A percentile compares a stretch with the other conserved stretches of the same genome.
These are phyloP conservation scores for Helotiales sp. DNA, from an alignment of 2,329 filamentous ascomycete genomes.

Conservation along the genomic window DNA sequence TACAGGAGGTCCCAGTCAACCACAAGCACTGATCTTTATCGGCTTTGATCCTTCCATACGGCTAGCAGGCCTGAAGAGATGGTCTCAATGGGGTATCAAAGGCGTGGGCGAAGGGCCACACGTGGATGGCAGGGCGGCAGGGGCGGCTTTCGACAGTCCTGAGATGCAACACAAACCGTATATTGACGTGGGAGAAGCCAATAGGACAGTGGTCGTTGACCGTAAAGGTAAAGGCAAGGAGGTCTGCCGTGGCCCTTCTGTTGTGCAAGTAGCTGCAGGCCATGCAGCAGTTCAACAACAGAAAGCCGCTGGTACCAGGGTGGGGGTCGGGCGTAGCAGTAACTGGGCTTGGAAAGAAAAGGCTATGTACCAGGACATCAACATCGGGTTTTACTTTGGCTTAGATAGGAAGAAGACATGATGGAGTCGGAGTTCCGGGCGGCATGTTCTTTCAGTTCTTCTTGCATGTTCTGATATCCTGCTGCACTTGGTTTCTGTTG, in stretches of 20 bases:
- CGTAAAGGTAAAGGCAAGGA: constrained; percentile 29
- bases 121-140: constrained; percentile 28
- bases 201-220: constrained; percentile 26
- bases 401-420: background rate
- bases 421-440: background rate
- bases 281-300: background rate
- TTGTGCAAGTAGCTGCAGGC: background rate
- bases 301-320: background rate
- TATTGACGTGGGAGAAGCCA: constrained; percentile 19
- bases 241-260: background rate
- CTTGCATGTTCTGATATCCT: too few species aligned
- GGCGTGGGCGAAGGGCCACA: constrained; percentile 31
- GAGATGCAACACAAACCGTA: background rate
- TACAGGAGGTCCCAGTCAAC: constrained; percentile 31
- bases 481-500: background rate
- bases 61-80: constrained; percentile 33
- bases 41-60: constrained; percentile 44
- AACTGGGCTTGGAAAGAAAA: constrained; percentile 27
- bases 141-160: background rate
- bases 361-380: constrained; percentile 32
- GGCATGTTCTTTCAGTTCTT: background rate
- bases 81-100: constrained; percentile 21
- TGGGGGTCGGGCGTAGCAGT: background rate
- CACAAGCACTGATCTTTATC: constrained; percentile 42
- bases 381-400: constrained; percentile 30